These are phyloP conservation scores for Dryadomyces quercus-mongolicae DNA, from an alignment of 2,329 filamentous ascomycete genomes.

Conservation along the genomic window DNA sequence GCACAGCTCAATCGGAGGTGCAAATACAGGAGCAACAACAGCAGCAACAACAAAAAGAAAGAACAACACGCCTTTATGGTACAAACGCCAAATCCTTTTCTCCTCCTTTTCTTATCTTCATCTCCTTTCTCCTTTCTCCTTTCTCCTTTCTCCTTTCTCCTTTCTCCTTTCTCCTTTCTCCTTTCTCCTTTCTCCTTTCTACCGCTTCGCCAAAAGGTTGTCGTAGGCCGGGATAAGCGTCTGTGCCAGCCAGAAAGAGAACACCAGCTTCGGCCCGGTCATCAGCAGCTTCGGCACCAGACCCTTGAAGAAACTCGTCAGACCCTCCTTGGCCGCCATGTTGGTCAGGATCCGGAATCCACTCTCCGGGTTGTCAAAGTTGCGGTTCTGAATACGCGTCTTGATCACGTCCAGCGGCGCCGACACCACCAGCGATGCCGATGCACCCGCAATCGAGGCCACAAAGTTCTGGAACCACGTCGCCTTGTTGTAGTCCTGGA, in stretches of 20 bases:
- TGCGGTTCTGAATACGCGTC: slow-evolving; percentile 94
- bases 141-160: no score
- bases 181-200: not conserved
- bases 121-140: no score
- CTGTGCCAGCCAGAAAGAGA: slow-evolving; percentile 99
- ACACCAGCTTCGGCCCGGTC: slow-evolving; percentile 97
- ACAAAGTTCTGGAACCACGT: slow-evolving; percentile 95
- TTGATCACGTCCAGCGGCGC: slow-evolving; percentile 96
- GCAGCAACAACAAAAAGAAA: not conserved
- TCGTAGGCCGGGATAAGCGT: slow-evolving; percentile 92
- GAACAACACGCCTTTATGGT: no score
- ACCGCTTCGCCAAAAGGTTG: slow-evolving; percentile 13
- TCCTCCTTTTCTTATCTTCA: not conserved
- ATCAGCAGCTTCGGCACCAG: slow-evolving; percentile 93
- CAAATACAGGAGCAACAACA: no score
- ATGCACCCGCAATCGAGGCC: slow-evolving; percentile 88
- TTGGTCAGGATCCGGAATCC: slow-evolving; percentile 84
- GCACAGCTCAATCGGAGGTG: no score
- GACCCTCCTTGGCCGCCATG: slow-evolving; percentile 86
- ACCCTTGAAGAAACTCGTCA: slow-evolving; percentile 91
- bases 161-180: no score
- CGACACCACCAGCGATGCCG: slow-evolving; percentile 90
- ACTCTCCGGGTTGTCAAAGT: slow-evolving; percentile 95
- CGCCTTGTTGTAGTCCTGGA: slow-evolving; percentile 91
- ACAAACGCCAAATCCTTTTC: not conserved